Evolutionary conservation across 441 rosid species (phyloP).

Genomic region (Metrosideros polymorpha): DNA sequence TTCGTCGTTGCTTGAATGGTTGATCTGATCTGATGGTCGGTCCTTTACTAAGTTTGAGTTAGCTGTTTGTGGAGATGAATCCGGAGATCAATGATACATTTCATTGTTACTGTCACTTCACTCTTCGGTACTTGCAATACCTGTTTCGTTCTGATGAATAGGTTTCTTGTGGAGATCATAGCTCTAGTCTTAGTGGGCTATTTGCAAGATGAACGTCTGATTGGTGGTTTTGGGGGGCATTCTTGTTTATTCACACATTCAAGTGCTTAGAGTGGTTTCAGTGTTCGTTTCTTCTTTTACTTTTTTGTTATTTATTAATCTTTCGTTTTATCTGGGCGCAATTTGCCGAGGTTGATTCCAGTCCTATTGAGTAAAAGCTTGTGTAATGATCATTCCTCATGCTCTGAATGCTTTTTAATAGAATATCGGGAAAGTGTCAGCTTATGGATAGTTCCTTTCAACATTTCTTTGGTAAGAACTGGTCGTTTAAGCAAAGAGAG

Average conservation of each 20-base stretch:
- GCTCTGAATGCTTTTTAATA: not conserved
- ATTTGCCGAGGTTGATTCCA: not conserved
- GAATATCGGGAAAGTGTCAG: not conserved
- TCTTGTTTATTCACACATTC: not conserved
- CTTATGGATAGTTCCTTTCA: not conserved
- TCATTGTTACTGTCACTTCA: not conserved
- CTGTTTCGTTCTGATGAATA: not conserved
- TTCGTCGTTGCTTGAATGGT: not conserved
- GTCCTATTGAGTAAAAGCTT: not conserved
- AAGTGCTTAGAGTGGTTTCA: not conserved
- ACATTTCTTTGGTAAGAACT: not conserved
- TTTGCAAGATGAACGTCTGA: not conserved
- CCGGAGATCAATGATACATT: not conserved
- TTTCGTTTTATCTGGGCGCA: not conserved
- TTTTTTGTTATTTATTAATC: not conserved
- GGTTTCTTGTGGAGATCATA: not conserved
- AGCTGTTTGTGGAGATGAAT: not conserved
- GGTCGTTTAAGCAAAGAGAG: not conserved
- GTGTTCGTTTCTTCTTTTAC: not conserved
- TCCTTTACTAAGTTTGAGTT: not conserved
- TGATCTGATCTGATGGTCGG: not conserved
- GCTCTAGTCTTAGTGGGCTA: not conserved
- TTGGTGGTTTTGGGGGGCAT: not conserved
- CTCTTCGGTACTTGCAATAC: fast-evolving
- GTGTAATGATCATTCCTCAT: not conserved